These are phyloP conservation scores for Leishmania braziliensis DNA, from an alignment of 208 protist species.

Conservation along the genomic window DNA sequence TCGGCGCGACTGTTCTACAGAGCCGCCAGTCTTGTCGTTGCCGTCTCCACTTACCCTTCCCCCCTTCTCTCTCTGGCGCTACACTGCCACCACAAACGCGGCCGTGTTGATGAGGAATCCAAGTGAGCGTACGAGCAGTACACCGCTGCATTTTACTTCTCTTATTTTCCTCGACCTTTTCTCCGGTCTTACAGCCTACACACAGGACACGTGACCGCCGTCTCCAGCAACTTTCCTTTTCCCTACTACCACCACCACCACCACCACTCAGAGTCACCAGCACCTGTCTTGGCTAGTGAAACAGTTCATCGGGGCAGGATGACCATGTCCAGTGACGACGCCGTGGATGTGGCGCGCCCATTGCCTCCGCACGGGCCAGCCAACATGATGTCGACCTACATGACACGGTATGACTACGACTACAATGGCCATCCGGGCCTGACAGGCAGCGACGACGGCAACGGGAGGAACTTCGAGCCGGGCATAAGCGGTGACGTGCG, in stretches of 20 bases:
- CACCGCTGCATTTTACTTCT: background rate
- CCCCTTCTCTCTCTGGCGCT: background rate
- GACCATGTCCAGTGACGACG: constrained; percentile 6
- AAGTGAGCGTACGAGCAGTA: background rate
- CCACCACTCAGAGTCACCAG: background rate
- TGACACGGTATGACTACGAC: constrained; percentile 90
- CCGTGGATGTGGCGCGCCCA: background rate
- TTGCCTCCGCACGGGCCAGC: constrained; percentile 61
- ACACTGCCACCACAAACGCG: background rate
- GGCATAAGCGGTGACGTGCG: constrained; percentile 73
- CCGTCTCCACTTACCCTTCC: background rate
- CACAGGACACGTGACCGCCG: background rate
- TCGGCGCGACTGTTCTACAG: background rate
- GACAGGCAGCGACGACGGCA: background rate
- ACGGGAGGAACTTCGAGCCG: constrained; percentile 9
- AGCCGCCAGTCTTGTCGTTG: background rate
- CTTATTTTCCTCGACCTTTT: background rate
- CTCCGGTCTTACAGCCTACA: background rate
- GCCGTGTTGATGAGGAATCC: background rate
- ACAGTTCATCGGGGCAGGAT: background rate
- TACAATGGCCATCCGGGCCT: constrained; percentile 63
- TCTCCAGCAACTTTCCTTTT: background rate
- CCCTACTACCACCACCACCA: background rate
- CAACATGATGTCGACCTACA: constrained; percentile 81
- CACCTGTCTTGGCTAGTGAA: background rate